Conservation (phyloP, 1,284 basidiomycete genomes). For the Sphagnurus paluster region DNA sequence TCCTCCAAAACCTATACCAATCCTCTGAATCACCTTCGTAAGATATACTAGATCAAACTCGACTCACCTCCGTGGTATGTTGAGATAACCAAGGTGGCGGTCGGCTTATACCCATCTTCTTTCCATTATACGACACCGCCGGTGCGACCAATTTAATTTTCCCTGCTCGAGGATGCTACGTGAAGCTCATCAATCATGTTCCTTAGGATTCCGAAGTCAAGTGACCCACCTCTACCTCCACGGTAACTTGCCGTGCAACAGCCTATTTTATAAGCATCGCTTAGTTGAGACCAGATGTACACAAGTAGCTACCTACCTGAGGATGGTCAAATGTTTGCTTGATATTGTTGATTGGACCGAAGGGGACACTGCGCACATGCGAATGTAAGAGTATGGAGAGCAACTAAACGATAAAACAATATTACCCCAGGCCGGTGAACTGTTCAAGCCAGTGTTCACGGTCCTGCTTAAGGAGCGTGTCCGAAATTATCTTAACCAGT, state of each 20-base stretch:
- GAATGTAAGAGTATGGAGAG: slow-evolving; percentile 5
- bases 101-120: slow-evolving; percentile 71
- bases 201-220: background rate
- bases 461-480: slow-evolving; percentile 54
- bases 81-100: slow-evolving; percentile 86
- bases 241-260: slow-evolving; percentile 42
- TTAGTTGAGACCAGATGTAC: background rate
- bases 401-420: slow-evolving; percentile 13
- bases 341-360: slow-evolving; percentile 93
- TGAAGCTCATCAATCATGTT: background rate
- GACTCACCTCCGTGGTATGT: slow-evolving; percentile 73
- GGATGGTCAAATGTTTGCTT: slow-evolving; percentile 89
- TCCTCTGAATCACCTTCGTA: slow-evolving; percentile 7
- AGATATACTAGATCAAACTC: background rate
- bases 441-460: slow-evolving; percentile 74
- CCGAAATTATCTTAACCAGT: slow-evolving; percentile 74
- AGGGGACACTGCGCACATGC: slow-evolving; percentile 66
- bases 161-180: slow-evolving; percentile 75
- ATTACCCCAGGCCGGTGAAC: slow-evolving; percentile 76
- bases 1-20: slow-evolving; percentile 60
- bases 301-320: slow-evolving; percentile 51
- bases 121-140: slow-evolving; percentile 86
- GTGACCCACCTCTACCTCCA: slow-evolving; percentile 45
- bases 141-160: slow-evolving; percentile 86
- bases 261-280: slow-evolving; percentile 28